Evolutionary conservation across 306 rosid species (phyloP).

Genomic region (Cucumis hystrix): DNA sequence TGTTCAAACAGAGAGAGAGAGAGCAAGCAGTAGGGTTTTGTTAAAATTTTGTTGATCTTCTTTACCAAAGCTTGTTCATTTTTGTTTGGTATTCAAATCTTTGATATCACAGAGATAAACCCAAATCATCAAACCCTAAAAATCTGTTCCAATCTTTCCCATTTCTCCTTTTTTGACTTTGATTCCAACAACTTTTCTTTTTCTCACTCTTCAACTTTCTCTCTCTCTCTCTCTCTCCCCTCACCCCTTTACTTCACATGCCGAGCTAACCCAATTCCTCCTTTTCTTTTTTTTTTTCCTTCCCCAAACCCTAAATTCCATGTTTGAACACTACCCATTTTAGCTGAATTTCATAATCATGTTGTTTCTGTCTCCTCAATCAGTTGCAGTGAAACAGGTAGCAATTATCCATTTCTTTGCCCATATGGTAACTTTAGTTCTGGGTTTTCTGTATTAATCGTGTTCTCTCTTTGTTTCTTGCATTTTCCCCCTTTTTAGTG

Average conservation of each 20-base stretch:
- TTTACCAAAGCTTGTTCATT: slow-evolving; percentile 15
- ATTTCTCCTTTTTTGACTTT: slow-evolving; percentile 13
- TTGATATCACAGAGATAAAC: slow-evolving; percentile 24
- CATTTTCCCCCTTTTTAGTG: background rate
- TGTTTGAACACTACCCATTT: slow-evolving; percentile 18
- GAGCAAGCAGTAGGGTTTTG: slow-evolving; percentile 33
- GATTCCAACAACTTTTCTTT: slow-evolving; percentile 19
- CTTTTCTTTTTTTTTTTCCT: slow-evolving; percentile 3
- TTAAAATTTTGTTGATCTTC: background rate
- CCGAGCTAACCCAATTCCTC: slow-evolving; percentile 5
- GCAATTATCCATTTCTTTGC: background rate
- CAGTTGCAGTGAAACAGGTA: slow-evolving; percentile 24
- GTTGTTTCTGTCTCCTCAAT: slow-evolving; percentile 32
- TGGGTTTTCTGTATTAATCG: slow-evolving; percentile 4
- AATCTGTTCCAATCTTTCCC: slow-evolving; percentile 7
- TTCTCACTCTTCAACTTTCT: background rate
- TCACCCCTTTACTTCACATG: slow-evolving; percentile 10
- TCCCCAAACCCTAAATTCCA: slow-evolving; percentile 34
- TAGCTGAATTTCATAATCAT: slow-evolving; percentile 34
- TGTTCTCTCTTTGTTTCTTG: background rate
- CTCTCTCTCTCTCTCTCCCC: background rate
- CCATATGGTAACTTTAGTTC: slow-evolving; percentile 2
- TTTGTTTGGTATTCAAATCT: slow-evolving; percentile 10
- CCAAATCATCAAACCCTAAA: slow-evolving; percentile 25
- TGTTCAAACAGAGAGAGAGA: slow-evolving; percentile 1